phyloP scores from a whole-genome alignment of 208 protist species.

The Endotrypanum monterogeii region DNA sequence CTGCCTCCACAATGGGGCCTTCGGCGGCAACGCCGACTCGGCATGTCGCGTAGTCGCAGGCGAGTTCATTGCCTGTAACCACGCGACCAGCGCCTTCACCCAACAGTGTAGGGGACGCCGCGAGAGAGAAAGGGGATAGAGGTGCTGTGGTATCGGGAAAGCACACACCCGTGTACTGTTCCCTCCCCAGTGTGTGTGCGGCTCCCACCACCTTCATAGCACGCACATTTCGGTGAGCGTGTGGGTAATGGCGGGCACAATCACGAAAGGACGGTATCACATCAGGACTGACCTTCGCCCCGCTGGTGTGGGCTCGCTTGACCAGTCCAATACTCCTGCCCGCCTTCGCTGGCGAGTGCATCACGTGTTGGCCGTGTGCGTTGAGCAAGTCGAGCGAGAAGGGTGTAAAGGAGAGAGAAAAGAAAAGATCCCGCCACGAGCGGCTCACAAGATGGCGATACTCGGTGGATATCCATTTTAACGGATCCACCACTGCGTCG shows the following conservation, averaged over 20 bases:
- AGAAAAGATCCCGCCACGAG: slow-evolving; percentile 24
- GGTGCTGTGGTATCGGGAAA: neutral
- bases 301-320: neutral
- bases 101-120: neutral
- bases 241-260: neutral
- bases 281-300: neutral
- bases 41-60: neutral
- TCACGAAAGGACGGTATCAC: neutral
- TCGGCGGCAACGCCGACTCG: neutral
- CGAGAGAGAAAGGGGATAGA: neutral
- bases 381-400: slow-evolving; percentile 15
- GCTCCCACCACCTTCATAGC: neutral
- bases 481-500: slow-evolving; percentile 3
- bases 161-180: neutral
- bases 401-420: slow-evolving; percentile 15
- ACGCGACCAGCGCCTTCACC: neutral
- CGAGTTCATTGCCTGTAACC: neutral
- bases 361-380: slow-evolving; percentile 13
- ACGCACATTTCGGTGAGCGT: neutral
- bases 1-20: neutral
- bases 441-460: slow-evolving; percentile 17
- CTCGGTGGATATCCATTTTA: slow-evolving; percentile 17
- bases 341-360: neutral
- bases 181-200: neutral
- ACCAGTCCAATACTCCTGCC: neutral